These are phyloP conservation scores for Bryoglossum gracile DNA, from an alignment of 495 filamentous ascomycete species.

Conservation along the genomic window DNA sequence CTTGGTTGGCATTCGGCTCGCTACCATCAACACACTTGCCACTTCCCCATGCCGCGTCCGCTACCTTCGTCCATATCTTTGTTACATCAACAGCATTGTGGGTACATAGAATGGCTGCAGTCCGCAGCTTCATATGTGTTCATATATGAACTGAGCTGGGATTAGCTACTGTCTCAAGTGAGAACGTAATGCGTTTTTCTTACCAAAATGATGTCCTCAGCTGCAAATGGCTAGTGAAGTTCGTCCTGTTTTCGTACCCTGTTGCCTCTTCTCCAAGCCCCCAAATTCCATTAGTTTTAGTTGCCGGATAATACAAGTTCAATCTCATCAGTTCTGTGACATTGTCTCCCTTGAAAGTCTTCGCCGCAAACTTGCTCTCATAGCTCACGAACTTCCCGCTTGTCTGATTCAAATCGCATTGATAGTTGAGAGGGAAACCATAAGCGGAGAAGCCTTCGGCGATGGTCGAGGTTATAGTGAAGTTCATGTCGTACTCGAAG, in stretches of 20 bases:
- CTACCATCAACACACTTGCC: conserved; percentile 16
- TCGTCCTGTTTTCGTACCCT: conserved; percentile 31
- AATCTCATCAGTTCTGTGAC: conserved; percentile 10
- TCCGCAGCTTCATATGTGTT: conserved; percentile 11
- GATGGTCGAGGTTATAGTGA: conserved; percentile 2
- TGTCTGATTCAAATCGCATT: conserved; percentile 8
- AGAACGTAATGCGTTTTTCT: conserved; percentile 25
- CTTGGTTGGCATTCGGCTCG: conserved; percentile 1
- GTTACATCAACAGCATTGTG: conserved; percentile 5
- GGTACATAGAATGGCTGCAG: conserved; percentile 17
- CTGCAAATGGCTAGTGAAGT: conserved; percentile 33
- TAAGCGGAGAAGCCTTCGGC: conserved; percentile 1
- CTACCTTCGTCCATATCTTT: conserved; percentile 14
- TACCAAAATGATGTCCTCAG: conserved; percentile 36
- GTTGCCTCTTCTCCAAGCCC: conserved; percentile 27
- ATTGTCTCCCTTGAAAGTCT: conserved; percentile 6
- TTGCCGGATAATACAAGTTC: conserved; percentile 9
- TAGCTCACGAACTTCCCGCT: conserved; percentile 6
- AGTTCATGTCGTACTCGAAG: conserved; percentile 1
- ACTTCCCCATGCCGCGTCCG: conserved; percentile 9
- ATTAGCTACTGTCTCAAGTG: conserved; percentile 29
- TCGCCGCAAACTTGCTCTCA: conserved; percentile 6
- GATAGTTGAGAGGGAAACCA: conserved; percentile 8
- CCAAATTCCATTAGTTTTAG: conserved; percentile 9
- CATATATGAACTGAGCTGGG: conserved; percentile 16